Evolutionary conservation across 139 green algal genomes (phyloP), one percentile per base, ranked within the genome.

Genomic region (Marvania coccoides): DNA sequence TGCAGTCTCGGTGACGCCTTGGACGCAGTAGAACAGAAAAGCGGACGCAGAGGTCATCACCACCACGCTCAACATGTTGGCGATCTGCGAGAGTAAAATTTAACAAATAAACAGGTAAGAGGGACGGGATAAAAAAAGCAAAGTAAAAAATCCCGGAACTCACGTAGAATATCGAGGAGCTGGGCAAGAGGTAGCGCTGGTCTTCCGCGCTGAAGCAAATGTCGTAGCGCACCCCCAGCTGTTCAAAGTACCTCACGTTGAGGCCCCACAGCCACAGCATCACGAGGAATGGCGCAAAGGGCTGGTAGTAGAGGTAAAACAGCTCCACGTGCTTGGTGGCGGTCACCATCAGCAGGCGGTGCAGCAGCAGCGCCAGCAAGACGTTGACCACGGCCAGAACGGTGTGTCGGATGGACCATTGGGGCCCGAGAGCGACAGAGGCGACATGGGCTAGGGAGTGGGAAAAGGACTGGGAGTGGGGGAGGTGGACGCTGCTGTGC

Each of bases 221-320:
- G 12, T 88, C 82, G 47, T 94, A 94, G 7, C 76, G 62, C 1
- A 91, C 67, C 23, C 33, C 13, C 2, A 63, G 63, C 10, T 23
- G 26, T 59, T 86, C 74, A 59, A 88, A 90, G 42, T 75, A 61
- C 3, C 75, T 53, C 24, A 93, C 83, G 28, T 73, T 69, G 5
- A 78, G 39, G 1, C 40, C 78, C 88, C 88, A 95, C 8, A 90
- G 60, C 87, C 88, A 93, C 23, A 93, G 64, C 79, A 92, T 89
- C 23, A 77, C 58, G 12, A 87, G 56, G 26, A 86, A 45, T 2
- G 84, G 82, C 14, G 91, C 8, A 40, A 92, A 72, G 5, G 88
- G 87, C 69, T 89, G 79, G 55, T 83, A 90, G 67, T 87, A 89
- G 31, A 89, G 58, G 40, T 67, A 45, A 35, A 84, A 75, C 19